These are phyloP conservation scores for Zasmidium cellare DNA, from an alignment of 2,329 filamentous ascomycete species.

Conservation along the genomic window DNA sequence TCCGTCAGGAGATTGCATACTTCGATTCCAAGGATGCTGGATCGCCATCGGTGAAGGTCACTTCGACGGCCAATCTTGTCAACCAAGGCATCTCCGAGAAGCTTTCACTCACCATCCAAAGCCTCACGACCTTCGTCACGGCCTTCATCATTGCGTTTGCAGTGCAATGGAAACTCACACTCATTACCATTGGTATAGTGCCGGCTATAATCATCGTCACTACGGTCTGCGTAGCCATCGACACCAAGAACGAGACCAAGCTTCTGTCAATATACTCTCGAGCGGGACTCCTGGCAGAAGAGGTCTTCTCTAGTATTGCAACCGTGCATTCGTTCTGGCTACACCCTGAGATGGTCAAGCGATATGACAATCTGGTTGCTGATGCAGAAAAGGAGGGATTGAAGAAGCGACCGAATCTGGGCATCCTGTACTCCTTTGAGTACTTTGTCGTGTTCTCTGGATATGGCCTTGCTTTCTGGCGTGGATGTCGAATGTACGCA, in stretches of 20 bases:
- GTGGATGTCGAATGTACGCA: constrained; percentile 39
- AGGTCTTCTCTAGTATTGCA: constrained; percentile 48
- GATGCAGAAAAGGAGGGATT: constrained; percentile 41
- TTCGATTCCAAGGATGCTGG: constrained; percentile 60
- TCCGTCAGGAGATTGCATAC: constrained; percentile 64
- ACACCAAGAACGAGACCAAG: not conserved
- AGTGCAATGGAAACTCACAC: constrained; percentile 38
- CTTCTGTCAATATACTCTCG: constrained; percentile 31
- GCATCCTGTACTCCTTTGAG: constrained; percentile 42
- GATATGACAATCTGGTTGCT: constrained; percentile 44
- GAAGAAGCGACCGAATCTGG: constrained; percentile 44
- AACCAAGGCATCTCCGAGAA: constrained; percentile 37
- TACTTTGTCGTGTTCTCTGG: constrained; percentile 44
- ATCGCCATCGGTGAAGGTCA: constrained; percentile 61
- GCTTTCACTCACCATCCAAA: constrained; percentile 29
- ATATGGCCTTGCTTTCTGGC: constrained; percentile 44
- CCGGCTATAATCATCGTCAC: not conserved
- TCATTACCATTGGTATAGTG: constrained; percentile 32
- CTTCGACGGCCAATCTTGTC: constrained; percentile 45
- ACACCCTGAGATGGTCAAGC: constrained; percentile 40
- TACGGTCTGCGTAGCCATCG: not conserved
- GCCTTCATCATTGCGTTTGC: constrained; percentile 29
- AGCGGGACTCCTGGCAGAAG: constrained; percentile 50
- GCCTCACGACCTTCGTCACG: constrained; percentile 11
- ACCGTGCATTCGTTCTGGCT: constrained; percentile 50